Evolutionary conservation across 495 filamentous ascomycete genomes (phyloP).

Genomic region (Trichoderma erinaceum): DNA sequence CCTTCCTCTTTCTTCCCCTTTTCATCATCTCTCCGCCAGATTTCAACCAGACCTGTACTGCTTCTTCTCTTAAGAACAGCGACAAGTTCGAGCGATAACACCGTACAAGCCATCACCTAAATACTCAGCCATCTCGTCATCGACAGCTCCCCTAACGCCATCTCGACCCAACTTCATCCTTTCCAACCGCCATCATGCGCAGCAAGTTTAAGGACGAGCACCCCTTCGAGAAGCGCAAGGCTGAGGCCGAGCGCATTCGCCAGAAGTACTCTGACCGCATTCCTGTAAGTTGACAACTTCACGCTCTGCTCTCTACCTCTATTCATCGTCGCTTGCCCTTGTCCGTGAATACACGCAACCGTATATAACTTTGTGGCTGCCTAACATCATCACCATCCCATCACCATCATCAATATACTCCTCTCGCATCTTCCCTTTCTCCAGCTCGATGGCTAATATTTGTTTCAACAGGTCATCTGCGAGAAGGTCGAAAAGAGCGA

Average conservation of each 20-base stretch:
- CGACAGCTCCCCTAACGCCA: neutral
- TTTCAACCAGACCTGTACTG: no score
- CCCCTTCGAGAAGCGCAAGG: slow-evolving; percentile 99
- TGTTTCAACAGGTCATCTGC: slow-evolving; percentile 76
- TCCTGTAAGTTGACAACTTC: slow-evolving; percentile 61
- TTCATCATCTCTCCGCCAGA: neutral
- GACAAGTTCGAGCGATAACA: no score
- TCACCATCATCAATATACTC: no score
- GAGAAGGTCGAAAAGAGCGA: slow-evolving; percentile 99
- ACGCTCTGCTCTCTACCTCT: slow-evolving; percentile 6
- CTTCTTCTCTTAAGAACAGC: no score
- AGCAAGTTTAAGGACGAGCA: slow-evolving; percentile 99
- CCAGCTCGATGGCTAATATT: slow-evolving; percentile 13
- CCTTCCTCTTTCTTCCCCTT: neutral
- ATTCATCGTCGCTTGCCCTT: slow-evolving; percentile 4
- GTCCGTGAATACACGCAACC: neutral
- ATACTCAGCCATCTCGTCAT: neutral
- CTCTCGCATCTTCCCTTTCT: neutral
- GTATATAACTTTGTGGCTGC: neutral
- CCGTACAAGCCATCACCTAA: no score
- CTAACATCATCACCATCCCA: no score
- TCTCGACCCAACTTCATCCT: neutral
- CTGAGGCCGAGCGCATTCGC: slow-evolving; percentile 96
- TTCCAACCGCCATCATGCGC: slow-evolving; percentile 60
- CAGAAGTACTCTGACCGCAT: slow-evolving; percentile 99